Evolutionary conservation across 768 basidiomycete genomes (phyloP).

Genomic region (Suillus brevipes): DNA sequence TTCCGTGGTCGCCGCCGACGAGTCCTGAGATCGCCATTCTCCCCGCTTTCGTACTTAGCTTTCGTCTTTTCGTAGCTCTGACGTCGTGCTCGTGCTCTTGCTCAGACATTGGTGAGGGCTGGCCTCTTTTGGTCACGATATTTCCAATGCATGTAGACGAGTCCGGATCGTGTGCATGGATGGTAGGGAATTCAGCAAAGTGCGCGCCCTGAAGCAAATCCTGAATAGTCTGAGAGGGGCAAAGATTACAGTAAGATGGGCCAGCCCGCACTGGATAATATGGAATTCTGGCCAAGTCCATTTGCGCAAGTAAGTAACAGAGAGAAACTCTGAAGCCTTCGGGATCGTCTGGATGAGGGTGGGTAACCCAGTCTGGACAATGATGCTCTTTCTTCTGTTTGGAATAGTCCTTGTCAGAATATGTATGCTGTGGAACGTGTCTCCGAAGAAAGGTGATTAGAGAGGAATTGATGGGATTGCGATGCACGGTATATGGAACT

Average conservation of each 20-base stretch:
- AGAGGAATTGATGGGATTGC: slow-evolving; percentile 49
- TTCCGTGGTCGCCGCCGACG: slow-evolving; percentile 61
- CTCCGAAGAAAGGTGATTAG: slow-evolving; percentile 52
- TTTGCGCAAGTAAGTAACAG: slow-evolving; percentile 56
- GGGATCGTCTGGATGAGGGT: slow-evolving; percentile 54
- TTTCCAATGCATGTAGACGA: slow-evolving; percentile 55
- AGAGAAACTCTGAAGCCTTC: slow-evolving; percentile 57
- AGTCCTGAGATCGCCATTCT: slow-evolving; percentile 57
- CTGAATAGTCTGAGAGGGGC: slow-evolving; percentile 47
- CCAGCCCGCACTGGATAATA: background rate
- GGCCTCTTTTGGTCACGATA: slow-evolving; percentile 57
- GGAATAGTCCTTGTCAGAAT: slow-evolving; percentile 33
- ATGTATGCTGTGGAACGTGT: slow-evolving; percentile 33
- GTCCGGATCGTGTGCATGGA: slow-evolving; percentile 68
- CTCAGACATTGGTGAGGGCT: slow-evolving; percentile 19
- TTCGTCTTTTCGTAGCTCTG: slow-evolving; percentile 53
- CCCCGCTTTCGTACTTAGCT: slow-evolving; percentile 51
- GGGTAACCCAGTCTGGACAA: slow-evolving; percentile 55
- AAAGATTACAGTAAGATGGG: slow-evolving; percentile 54
- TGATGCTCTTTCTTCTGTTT: slow-evolving; percentile 45
- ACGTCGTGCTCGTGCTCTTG: slow-evolving; percentile 19
- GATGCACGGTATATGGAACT: slow-evolving; percentile 58
- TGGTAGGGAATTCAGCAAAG: slow-evolving; percentile 83
- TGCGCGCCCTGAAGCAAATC: slow-evolving; percentile 54
- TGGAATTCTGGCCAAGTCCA: slow-evolving; percentile 24